Base-by-base conservation (phyloP, 768 basidiomycete genomes). In the Pholiota conissans region DNA sequence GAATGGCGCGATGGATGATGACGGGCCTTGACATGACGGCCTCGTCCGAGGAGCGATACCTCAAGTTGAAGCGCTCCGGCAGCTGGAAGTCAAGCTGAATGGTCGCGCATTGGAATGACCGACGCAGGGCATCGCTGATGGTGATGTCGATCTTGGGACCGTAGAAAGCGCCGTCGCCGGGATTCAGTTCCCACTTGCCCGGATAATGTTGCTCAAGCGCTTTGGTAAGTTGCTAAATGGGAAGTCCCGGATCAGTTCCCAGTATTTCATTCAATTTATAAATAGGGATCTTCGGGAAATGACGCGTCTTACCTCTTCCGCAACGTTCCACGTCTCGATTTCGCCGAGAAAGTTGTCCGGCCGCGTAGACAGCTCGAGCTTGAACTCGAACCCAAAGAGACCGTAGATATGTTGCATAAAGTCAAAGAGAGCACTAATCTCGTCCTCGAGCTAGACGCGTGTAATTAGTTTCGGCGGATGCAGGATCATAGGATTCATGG, bases 11-110 rank as follows among this genome's bases (percentile, higher is more conserved):
- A 73, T 98, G 97, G 63, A 99, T 97, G 79, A 99, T 98, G 66
- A 98, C 97, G 11, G 97, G 97, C 42, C 94, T 78, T 48, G 86
- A 79, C 61, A 64, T 61, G n/a, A 82, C 79, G 30, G 84, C 79
- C 52, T 89, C 89, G 58, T 90, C 90, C 24, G 87, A 81, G 1
- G 87, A 81, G 35, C 93, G 90, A 76, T 94, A 98, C 69, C 90
- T 90, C 63, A 98, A 83, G 72, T 97, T 90, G 83, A 98, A 98
- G 39, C 93, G 89, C 67, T 97, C 89, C 9, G 97, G 97, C 1
- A 99, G 84, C 73, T 99, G 94, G 85, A 98, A 99, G 76, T 98
- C 96, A 57, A 99, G 90, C 75, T 98, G 92, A 72, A 98, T 98
- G 2, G 97, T 98, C 37, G 95, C 97, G 67, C 96, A 98, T 73